phyloP scores from a whole-genome alignment of 169 alveolate species.

The Babesia microti region DNA sequence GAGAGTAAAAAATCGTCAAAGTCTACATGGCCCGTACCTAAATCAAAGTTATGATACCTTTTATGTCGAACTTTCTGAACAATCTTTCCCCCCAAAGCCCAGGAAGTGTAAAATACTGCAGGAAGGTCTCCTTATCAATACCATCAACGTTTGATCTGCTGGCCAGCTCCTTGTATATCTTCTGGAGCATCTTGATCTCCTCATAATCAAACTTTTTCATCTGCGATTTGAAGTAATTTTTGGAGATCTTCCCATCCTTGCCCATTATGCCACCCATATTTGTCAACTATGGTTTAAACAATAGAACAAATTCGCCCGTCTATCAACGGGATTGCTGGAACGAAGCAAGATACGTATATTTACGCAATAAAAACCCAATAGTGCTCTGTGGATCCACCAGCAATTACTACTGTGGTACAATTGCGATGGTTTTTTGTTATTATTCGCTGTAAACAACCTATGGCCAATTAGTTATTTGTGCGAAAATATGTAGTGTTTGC shows the following conservation, averaged over 20 bases:
- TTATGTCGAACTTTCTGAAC: constrained; percentile 57
- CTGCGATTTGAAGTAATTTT: constrained; percentile 13
- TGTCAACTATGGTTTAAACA: too few species aligned
- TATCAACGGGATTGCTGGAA: too few species aligned
- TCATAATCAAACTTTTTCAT: constrained; percentile 46
- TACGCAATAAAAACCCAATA: too few species aligned
- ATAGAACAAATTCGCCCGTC: too few species aligned
- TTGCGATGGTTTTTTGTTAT: too few species aligned
- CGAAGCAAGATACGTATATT: too few species aligned
- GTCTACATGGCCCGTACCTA: constrained; percentile 59
- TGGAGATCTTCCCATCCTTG: constrained; percentile 6
- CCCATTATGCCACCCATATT: too few species aligned
- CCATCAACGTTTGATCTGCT: constrained; percentile 57
- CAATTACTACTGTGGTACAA: too few species aligned
- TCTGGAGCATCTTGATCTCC: constrained; percentile 50
- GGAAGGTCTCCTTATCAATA: constrained; percentile 72
- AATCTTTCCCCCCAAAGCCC: constrained; percentile 80
- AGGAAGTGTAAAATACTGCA: constrained; percentile 72
- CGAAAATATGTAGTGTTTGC: too few species aligned
- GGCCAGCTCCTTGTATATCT: constrained; percentile 65
- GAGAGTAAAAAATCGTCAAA: constrained; percentile 70
- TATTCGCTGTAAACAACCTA: too few species aligned
- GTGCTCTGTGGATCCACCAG: too few species aligned
- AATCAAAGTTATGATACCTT: constrained; percentile 12
- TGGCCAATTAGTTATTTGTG: too few species aligned